Evolutionary conservation across 805 yeast genomes (phyloP).

Genomic region (Cyberlindnera mrakii): DNA sequence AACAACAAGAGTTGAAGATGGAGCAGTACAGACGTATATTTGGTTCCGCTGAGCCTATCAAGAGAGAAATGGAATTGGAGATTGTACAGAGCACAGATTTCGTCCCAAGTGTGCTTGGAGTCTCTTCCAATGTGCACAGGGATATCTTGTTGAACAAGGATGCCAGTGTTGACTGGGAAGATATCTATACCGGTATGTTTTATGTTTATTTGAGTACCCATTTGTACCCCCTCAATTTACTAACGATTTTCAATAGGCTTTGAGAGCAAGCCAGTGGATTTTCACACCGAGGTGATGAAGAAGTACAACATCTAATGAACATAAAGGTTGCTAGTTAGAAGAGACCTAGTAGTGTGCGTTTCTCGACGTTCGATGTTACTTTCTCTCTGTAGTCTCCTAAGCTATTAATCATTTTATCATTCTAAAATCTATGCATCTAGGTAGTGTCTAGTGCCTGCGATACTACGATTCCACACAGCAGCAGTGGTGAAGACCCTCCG

Average conservation of each 20-base stretch:
- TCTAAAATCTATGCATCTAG: no score
- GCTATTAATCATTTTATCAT: no score
- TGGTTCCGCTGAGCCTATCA: constrained; percentile 93
- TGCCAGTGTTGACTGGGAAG: constrained; percentile 85
- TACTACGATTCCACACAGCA: no score
- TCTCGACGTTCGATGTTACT: no score
- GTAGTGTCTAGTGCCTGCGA: no score
- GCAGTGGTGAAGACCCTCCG: no score
- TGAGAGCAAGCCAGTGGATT: constrained; percentile 37
- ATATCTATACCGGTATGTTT: constrained; percentile 56
- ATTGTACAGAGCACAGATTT: constrained; percentile 66
- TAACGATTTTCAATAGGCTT: constrained; percentile 27
- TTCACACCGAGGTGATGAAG: constrained; percentile 72
- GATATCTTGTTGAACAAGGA: constrained; percentile 81
- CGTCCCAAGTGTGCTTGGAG: constrained; percentile 59
- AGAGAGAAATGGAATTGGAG: constrained; percentile 81
- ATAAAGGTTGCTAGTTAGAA: neutral
- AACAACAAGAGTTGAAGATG: constrained; percentile 62
- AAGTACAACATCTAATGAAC: constrained; percentile 28
- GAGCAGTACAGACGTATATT: constrained; percentile 77
- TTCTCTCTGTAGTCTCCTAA: no score
- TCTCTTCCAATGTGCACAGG: constrained; percentile 52
- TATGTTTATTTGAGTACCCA: neutral
- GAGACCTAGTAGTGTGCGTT: no score
- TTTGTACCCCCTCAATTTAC: constrained; percentile 1